A percentile compares a stretch with the other conserved stretches of the same genome.
Conservation (phyloP, 371 early-diverging fungal genomes). For the Mucor sp. region DNA sequence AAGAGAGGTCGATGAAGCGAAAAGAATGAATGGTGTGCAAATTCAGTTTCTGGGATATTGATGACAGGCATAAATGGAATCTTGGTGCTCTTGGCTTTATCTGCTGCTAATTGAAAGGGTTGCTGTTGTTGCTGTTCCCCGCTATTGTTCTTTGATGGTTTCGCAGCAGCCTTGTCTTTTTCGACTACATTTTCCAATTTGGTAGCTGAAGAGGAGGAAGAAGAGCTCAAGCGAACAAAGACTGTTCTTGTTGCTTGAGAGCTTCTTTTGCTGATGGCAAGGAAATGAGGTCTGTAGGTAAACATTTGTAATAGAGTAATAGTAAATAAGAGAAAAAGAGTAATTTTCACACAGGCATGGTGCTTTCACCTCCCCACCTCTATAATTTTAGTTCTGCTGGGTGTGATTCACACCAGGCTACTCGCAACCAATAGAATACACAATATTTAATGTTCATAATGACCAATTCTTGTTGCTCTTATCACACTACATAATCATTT, state of each 20-base stretch:
- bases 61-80: slow-evolving; percentile 50
- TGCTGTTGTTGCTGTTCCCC: slow-evolving; percentile 5
- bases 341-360: slow-evolving; percentile 8
- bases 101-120: neutral
- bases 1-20: slow-evolving; percentile 52
- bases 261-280: neutral
- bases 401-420: neutral
- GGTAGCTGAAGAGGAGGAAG: slow-evolving; percentile 15
- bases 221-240: slow-evolving; percentile 16
- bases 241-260: neutral
- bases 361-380: neutral
- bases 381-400: slow-evolving; percentile 1
- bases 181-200: slow-evolving; percentile 6
- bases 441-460: neutral
- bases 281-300: slow-evolving; percentile 5
- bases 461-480: neutral
- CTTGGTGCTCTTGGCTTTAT: neutral
- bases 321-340: neutral
- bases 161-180: neutral
- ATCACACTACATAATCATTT: neutral
- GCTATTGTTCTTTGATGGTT: neutral
- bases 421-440: neutral
- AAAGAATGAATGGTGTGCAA: slow-evolving; percentile 53
- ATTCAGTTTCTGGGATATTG: slow-evolving; percentile 52
- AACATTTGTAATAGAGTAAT: slow-evolving; percentile 12